These are phyloP conservation scores for Rhizoctonia solani DNA, from an alignment of 1,284 basidiomycete species.

Conservation along the genomic window DNA sequence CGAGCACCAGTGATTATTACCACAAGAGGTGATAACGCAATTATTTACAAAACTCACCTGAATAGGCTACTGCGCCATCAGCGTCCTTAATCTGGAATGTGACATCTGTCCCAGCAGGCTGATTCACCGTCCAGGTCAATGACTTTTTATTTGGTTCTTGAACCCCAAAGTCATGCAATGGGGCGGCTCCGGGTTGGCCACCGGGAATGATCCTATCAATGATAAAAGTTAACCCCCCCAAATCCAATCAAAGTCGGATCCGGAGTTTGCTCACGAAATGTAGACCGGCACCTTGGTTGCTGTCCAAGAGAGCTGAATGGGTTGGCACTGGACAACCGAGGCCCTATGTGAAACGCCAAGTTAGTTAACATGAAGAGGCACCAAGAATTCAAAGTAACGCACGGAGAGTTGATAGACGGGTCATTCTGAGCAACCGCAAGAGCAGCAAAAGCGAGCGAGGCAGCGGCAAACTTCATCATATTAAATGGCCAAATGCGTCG, in stretches of 20 bases:
- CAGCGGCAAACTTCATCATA: background rate
- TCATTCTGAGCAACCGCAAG: slow-evolving; percentile 21
- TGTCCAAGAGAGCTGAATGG: background rate
- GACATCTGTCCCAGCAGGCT: background rate
- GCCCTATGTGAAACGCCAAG: background rate
- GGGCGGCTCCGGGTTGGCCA: slow-evolving; percentile 13
- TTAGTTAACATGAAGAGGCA: background rate
- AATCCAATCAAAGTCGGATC: background rate
- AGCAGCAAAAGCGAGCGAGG: slow-evolving; percentile 22
- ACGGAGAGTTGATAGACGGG: slow-evolving; percentile 11
- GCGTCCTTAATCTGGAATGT: background rate
- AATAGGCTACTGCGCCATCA: background rate
- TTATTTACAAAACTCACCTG: background rate
- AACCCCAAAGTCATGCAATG: slow-evolving; percentile 11
- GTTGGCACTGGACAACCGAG: background rate
- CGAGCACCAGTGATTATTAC: too few relatives aligned
- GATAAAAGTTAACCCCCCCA: background rate
- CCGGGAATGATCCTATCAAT: slow-evolving; percentile 23
- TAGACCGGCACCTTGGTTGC: background rate
- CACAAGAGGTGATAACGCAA: too few relatives aligned
- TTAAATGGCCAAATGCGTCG: too few relatives aligned
- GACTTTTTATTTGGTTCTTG: background rate
- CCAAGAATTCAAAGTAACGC: background rate
- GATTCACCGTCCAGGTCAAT: background rate
- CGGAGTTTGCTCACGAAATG: background rate